Base-by-base conservation (phyloP, 2,329 filamentous ascomycete species). In the Orbilia brochopaga region DNA sequence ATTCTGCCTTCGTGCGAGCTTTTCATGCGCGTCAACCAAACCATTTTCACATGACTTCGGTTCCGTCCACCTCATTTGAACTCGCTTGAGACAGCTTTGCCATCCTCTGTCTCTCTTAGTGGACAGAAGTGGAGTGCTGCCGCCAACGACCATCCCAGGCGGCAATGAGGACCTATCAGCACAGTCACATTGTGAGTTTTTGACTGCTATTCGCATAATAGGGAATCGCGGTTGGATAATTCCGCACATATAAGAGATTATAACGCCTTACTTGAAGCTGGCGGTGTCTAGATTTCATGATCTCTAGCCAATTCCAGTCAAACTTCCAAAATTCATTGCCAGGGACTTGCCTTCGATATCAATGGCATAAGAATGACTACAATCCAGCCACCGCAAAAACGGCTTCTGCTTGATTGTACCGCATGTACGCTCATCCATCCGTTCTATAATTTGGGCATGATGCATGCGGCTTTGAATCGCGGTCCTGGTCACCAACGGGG, bases 311-410 rank as follows among this genome's bases (percentile, higher is more conserved):
- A 32, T 32, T 32, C 4, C 4, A 32, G 27, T 8, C 50, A n/a
- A 17, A 10, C 50, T 56, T 27, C 19, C 42, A 52, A 57, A 46
- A 50, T 63, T 40, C 24, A 48, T 24, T 17, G 58, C 58, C 57
- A 58, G 58, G n/a, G n/a, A n/a, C n/a, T n/a, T 69, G 58, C 58
- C 65, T 69, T 63, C 54, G 35, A 4, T 46, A 44, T 53, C 58
- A 32, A 32, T 32, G 4, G 4, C 27, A 32, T 32, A 8, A 32
- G 8, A 32, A 4, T 3, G 27, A 32, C 27, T 32, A 4, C 3
- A 32, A 32, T 32, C 8, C 27, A 32, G 27, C 27, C 3, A 32
- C 27, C 27, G 8, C 8, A 32, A 32, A 32, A n/a, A 3, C 27
- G 3, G 27, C 3, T 3, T 8, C 3, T 32, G 8, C 3, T 32